Evolutionary conservation across 192 early-diverging fungal genomes (phyloP).

Genomic region (Funneliformis geosporum): DNA sequence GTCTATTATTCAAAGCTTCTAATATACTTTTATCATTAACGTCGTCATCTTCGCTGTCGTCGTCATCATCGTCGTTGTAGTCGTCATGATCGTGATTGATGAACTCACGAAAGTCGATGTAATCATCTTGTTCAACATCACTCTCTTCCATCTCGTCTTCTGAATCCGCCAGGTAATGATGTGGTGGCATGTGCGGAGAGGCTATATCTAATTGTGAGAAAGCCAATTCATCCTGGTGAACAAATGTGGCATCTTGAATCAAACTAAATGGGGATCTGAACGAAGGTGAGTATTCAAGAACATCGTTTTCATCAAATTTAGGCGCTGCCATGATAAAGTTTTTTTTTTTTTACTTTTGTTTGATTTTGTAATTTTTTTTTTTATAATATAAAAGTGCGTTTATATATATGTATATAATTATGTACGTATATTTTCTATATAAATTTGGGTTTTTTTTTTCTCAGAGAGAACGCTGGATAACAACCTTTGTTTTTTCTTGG

Average conservation of each 20-base stretch:
- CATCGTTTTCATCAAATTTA: neutral
- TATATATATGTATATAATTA: too few species aligned
- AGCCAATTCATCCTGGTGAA: neutral
- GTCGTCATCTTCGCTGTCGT: neutral
- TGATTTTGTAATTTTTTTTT: too few species aligned
- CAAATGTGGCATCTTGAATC: neutral
- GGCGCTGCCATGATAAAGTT: neutral
- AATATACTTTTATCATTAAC: slow-evolving; percentile 13
- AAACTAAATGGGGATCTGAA: neutral
- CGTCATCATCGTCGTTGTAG: neutral
- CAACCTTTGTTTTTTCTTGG: too few species aligned
- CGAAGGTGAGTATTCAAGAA: neutral
- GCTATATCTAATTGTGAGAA: neutral
- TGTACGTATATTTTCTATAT: too few species aligned
- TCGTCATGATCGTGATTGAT: too few species aligned
- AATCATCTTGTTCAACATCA: slow-evolving; percentile 4
- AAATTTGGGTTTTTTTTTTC: too few species aligned
- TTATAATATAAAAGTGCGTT: too few species aligned
- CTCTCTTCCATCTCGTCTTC: neutral
- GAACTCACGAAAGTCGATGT: neutral
- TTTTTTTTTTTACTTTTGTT: too few species aligned
- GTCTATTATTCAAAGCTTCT: neutral
- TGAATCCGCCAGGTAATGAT: neutral
- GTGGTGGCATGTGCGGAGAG: neutral
- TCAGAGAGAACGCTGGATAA: too few species aligned